Percentiles rank a stretch among this genome's conserved stretches.
Conservation (phyloP, 495 filamentous ascomycete genomes). For the Pseudoneurospora amorphoporcata region DNA sequence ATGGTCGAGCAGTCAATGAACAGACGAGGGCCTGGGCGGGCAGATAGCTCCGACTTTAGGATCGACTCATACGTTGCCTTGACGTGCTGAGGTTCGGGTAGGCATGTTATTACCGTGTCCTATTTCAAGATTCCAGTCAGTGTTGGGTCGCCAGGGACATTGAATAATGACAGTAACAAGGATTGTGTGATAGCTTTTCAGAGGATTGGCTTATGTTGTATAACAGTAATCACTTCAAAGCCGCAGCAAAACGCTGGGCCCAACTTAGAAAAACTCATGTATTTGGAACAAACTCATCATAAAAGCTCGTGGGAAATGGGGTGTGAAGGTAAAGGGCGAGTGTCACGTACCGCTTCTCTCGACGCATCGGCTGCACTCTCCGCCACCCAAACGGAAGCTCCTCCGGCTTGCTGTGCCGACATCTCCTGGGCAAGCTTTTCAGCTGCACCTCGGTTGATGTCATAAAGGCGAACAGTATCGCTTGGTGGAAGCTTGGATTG, state of each 20-base stretch:
- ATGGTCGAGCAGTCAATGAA: slow-evolving; percentile 85
- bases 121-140: slow-evolving; percentile 20
- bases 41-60: slow-evolving; percentile 37
- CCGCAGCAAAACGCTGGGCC: slow-evolving; percentile 28
- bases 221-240: slow-evolving; percentile 36
- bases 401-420: slow-evolving; percentile 35
- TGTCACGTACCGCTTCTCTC: slow-evolving; percentile 58
- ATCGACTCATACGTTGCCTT: slow-evolving; percentile 60
- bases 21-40: slow-evolving; percentile 36
- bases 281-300: slow-evolving; percentile 46
- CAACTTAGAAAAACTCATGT: slow-evolving; percentile 43
- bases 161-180: neutral
- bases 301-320: slow-evolving; percentile 7
- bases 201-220: slow-evolving; percentile 29
- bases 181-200: slow-evolving; percentile 7
- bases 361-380: slow-evolving; percentile 50
- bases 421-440: slow-evolving; percentile 52
- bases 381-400: slow-evolving; percentile 47
- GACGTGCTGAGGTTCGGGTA: slow-evolving; percentile 73
- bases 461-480: slow-evolving; percentile 61
- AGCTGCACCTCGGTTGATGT: slow-evolving; percentile 57
- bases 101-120: slow-evolving; percentile 69
- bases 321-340: neutral
- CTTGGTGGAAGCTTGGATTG: slow-evolving; percentile 60
- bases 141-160: neutral